phyloP scores from a whole-genome alignment of 352 stramenopile genomes.

The Phytophthora brassicae region DNA sequence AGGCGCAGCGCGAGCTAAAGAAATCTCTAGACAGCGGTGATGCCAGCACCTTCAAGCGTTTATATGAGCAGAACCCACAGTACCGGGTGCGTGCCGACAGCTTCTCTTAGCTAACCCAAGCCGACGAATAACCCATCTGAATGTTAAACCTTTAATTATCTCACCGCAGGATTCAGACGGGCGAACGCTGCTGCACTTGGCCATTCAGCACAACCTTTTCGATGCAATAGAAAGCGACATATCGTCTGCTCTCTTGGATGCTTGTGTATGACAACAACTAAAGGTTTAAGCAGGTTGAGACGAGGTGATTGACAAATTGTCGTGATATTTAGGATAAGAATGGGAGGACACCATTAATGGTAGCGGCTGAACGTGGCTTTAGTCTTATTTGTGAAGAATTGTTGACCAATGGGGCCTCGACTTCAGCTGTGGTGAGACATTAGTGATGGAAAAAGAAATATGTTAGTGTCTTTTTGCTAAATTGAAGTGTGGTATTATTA shows the following conservation, averaged over 20 bases:
- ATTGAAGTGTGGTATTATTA: background rate
- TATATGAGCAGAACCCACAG: conserved; percentile 26
- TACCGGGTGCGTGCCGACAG: conserved; percentile 24
- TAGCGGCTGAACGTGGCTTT: conserved; percentile 30
- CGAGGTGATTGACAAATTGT: background rate
- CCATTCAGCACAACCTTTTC: conserved; percentile 31
- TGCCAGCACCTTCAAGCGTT: conserved; percentile 18
- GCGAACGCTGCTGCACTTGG: conserved; percentile 32
- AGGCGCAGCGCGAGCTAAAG: conserved; percentile 18
- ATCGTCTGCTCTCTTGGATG: conserved; percentile 16
- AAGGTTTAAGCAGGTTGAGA: background rate
- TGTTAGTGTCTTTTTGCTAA: background rate
- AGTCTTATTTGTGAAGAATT: conserved; percentile 42
- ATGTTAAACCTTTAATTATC: background rate
- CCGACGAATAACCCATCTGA: conserved; percentile 1
- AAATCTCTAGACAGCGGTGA: conserved; percentile 20
- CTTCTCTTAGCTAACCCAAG: background rate
- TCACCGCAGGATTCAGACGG: conserved; percentile 25
- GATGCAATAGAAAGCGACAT: conserved; percentile 32
- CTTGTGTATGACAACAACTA: conserved; percentile 9
- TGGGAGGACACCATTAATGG: conserved; percentile 36
- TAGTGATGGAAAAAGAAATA: background rate
- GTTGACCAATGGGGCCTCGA: conserved; percentile 28
- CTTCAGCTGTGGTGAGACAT: conserved; percentile 20
- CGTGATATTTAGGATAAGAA: conserved; percentile 28